Evolutionary conservation across 768 basidiomycete species (phyloP), one percentile per base, ranked within the genome.

Genomic region (Pleurotus tuoliensis): DNA sequence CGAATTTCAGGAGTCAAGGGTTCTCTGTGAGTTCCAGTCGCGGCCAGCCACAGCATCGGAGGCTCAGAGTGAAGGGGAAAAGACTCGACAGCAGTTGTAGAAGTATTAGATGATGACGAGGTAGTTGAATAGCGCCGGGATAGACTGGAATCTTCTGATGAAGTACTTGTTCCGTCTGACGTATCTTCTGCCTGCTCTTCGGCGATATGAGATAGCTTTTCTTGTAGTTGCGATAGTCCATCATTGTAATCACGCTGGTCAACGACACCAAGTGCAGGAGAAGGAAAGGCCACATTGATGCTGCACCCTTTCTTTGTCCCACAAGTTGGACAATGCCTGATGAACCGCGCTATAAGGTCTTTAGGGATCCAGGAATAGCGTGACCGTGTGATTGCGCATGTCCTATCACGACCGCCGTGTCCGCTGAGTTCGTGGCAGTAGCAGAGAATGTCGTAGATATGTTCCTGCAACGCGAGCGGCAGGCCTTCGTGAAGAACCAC

Each of bases 351-450:
- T 46, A 92, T 82, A 41, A 94, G 83, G 64, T 90, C 87, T 70
- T 92, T 93, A 13, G 92, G 91, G 24, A 94, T 81, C 85, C 87
- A 92, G 7, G 88, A 86, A 67, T 91, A 94, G 62, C 82, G 80
- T 58, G 82, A 73, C 47, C 87, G 76, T 39, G 92, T 79, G 56
- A 83, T 74, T 2, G 78, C 76, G 56, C 81, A 82, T 0, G 92
- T 94, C 74, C 83, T 88, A 70, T 94, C 92, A 18, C 90, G 82
- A 24, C 90, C 91, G 12, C 84, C 88, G 64, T 93, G 91, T 8
- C 79, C 74, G 51, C 79, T 73, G 47, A 78, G 76, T 12, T 76
- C 80, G 61, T 93, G 92, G 60, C 83, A 87, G 61, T 86, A 85
- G 61, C 85, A 87, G 41, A 94, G 74, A 40, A 92, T 76, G 62